These are phyloP conservation scores for Tephrocybe sp. DNA, from an alignment of 768 basidiomycete genomes.

Conservation along the genomic window DNA sequence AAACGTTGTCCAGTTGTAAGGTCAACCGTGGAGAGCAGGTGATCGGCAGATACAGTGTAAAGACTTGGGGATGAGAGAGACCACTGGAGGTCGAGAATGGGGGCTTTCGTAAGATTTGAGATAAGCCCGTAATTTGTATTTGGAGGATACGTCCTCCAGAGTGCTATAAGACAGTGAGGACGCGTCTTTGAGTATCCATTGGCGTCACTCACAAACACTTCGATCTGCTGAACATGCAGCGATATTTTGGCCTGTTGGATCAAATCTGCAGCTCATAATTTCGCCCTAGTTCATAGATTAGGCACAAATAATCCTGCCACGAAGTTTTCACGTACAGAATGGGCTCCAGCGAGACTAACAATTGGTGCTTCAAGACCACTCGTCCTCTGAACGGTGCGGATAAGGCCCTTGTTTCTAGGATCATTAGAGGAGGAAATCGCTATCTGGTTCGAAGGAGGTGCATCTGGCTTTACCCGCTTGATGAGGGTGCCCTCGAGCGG, in stretches of 20 bases:
- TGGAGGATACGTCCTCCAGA: constrained; percentile 91
- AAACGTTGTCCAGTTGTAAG: constrained; percentile 81
- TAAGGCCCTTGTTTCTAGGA: constrained; percentile 73
- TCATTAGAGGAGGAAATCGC: constrained; percentile 75
- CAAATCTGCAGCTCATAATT: constrained; percentile 90
- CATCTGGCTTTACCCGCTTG: constrained; percentile 60
- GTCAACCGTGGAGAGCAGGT: constrained; percentile 74
- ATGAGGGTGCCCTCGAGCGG: constrained; percentile 54
- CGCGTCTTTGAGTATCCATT: constrained; percentile 1
- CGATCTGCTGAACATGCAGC: constrained; percentile 92
- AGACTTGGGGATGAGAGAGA: constrained; percentile 70
- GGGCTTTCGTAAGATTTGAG: constrained; percentile 81
- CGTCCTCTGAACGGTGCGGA: constrained; percentile 89
- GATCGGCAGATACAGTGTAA: constrained; percentile 91
- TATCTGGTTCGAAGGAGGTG: constrained; percentile 60
- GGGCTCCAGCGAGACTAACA: constrained; percentile 84
- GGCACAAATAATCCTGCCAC: background rate
- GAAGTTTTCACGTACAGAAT: constrained; percentile 56
- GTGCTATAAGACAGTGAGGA: constrained; percentile 41
- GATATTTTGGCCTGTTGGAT: constrained; percentile 90
- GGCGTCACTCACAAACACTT: constrained; percentile 72
- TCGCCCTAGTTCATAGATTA: constrained; percentile 56
- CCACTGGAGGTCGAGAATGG: constrained; percentile 93
- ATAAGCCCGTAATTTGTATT: constrained; percentile 92
- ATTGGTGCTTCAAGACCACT: constrained; percentile 93